Conservation (phyloP, 257 asterid genomes). For the Anisodus acutangulus region DNA sequence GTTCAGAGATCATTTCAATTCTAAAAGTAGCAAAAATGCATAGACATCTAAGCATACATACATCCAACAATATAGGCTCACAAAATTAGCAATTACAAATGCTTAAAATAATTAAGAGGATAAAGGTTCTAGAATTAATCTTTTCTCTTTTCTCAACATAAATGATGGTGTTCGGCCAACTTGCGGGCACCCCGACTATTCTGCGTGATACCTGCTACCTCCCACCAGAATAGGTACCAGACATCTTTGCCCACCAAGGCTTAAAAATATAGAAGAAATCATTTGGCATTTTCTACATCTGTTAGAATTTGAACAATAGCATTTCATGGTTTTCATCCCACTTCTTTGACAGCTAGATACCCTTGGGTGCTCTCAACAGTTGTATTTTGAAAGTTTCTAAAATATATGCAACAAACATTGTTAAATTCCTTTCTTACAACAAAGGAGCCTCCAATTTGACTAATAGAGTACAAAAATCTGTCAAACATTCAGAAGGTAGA, state of each 20-base stretch:
- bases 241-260: not conserved
- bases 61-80: not conserved
- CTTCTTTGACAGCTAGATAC: too few species aligned
- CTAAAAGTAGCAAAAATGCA: not conserved
- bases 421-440: too few species aligned
- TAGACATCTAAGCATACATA: not conserved
- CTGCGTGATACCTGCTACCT: not conserved
- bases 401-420: too few species aligned
- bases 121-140: slow-evolving; percentile 12
- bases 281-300: not conserved
- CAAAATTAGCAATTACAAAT: not conserved
- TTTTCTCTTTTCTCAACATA: not conserved
- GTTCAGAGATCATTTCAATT: not conserved
- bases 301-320: not conserved
- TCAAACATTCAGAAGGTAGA: too few species aligned
- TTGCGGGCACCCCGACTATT: not conserved
- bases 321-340: too few species aligned
- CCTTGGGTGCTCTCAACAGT: too few species aligned
- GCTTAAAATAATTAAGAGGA: not conserved
- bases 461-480: too few species aligned
- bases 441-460: too few species aligned
- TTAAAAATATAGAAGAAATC: not conserved
- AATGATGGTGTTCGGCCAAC: not conserved
- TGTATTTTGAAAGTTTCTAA: too few species aligned
- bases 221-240: not conserved